Evolutionary conservation across 768 basidiomycete genomes (phyloP).

Genomic region (Boletus sp.): DNA sequence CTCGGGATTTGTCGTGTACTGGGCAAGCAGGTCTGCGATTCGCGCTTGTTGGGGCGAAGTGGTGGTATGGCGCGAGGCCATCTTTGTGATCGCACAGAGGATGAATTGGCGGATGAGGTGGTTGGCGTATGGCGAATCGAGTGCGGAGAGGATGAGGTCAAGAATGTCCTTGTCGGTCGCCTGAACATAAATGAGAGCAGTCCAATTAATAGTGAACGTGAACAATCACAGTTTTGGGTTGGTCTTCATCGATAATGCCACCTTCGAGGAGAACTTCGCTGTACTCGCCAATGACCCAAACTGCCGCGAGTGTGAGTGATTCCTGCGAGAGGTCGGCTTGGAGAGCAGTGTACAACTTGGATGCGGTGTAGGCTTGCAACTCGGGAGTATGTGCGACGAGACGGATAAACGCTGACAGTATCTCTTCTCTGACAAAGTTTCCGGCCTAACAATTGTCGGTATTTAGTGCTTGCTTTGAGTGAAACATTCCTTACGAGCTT

Average conservation of each 20-base stretch:
- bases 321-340: slow-evolving; percentile 94
- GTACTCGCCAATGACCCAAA: slow-evolving; percentile 97
- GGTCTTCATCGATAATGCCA: slow-evolving; percentile 79
- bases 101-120: slow-evolving; percentile 90
- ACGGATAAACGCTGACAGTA: slow-evolving; percentile 91
- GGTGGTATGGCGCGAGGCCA: slow-evolving; percentile 76
- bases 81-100: slow-evolving; percentile 85
- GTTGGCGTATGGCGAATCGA: slow-evolving; percentile 94
- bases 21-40: slow-evolving; percentile 72
- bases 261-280: slow-evolving; percentile 85
- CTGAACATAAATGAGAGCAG: slow-evolving; percentile 35
- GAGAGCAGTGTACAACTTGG: slow-evolving; percentile 85
- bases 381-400: slow-evolving; percentile 97
- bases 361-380: slow-evolving; percentile 92
- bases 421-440: slow-evolving; percentile 96
- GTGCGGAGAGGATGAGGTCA: slow-evolving; percentile 80
- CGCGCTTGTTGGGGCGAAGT: slow-evolving; percentile 69
- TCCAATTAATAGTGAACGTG: neutral
- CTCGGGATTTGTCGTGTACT: slow-evolving; percentile 85
- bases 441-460: slow-evolving; percentile 64
- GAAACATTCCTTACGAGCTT: slow-evolving; percentile 68
- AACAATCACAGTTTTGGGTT: slow-evolving; percentile 58
- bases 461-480: neutral
- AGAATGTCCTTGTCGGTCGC: slow-evolving; percentile 80
- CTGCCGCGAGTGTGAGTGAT: slow-evolving; percentile 86